Base-by-base conservation (phyloP, 2,329 filamentous ascomycete species). In the Penicillium sumatraense region DNA sequence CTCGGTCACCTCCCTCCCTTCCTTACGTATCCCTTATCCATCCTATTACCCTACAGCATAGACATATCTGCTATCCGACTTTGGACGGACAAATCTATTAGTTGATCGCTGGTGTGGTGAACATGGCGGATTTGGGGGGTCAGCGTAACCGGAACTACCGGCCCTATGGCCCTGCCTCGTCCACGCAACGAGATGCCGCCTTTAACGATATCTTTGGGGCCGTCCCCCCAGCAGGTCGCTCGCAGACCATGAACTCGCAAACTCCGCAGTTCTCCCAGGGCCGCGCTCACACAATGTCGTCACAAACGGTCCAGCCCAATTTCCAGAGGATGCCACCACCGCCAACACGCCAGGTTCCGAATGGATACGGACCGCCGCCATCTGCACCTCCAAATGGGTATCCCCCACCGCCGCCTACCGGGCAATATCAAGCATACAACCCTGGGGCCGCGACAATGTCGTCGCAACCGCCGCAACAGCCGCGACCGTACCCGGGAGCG, bases 141-240 rank as follows among this genome's bases (percentile, higher is more conserved):
- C 85, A 86, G 70, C 82, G 85, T 72, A 83, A 84, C 66, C 81
- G 85, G 72, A 81, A 83, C 68, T 81, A 85, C 75, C 78, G 83
- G 72, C 74, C 80, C 59, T 81, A 84, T 71, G 82, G 80, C 58
- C 79, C 80, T 70, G 73, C 81, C 49, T 78, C 82, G 36, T 78
- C 81, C 57, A 76, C 76, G 69, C 90, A 95, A 77, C 89, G 95
- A 78, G 93, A 99, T 85, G 91, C 91, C 65, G 95, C 93, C 63
- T 99, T 96, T 76, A 91, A 90, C 63, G 93, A 93, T 78, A 98
- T 98, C 72, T 99, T 98, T 73, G 95, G 93, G 65, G 87, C 87
- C 62, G 84, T 90, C 62, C 92, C 91, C 61, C 91, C 91, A 44
- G 86, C 90, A 42, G 93, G 93, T 55, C 89, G 95, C 73, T 96